phyloP scores from a whole-genome alignment of 805 yeast genomes.

The Candida nemodendra region DNA sequence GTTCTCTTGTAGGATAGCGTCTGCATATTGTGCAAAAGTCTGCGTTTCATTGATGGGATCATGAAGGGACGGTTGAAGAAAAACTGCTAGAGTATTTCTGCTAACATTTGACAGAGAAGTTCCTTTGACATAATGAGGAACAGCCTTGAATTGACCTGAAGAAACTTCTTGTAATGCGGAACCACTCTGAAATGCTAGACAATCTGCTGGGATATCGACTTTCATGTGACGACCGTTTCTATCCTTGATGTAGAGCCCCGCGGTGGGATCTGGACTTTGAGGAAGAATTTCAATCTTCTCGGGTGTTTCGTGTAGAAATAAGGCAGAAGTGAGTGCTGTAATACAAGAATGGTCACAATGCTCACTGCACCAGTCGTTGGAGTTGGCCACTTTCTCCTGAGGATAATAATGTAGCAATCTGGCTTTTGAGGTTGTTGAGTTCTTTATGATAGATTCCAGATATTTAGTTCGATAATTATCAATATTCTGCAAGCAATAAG shows the following conservation, averaged over 20 bases:
- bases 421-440: constrained; percentile 57
- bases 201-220: constrained; percentile 53
- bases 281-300: constrained; percentile 22
- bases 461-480: constrained; percentile 35
- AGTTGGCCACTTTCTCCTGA: constrained; percentile 10
- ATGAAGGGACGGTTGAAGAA: constrained; percentile 58
- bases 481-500: constrained; percentile 34
- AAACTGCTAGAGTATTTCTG: constrained; percentile 59
- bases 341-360: constrained; percentile 60
- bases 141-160: constrained; percentile 50
- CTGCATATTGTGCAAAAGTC: constrained; percentile 50
- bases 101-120: constrained; percentile 36
- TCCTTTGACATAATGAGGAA: constrained; percentile 56
- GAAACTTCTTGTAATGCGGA: constrained; percentile 53
- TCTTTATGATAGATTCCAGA: constrained; percentile 44
- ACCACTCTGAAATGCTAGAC: constrained; percentile 63
- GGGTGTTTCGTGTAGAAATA: constrained; percentile 42
- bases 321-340: constrained; percentile 57
- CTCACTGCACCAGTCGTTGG: constrained; percentile 59
- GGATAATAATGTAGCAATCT: constrained; percentile 57
- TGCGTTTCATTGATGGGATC: constrained; percentile 44
- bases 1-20: constrained; percentile 38
- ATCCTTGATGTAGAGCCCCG: constrained; percentile 52
- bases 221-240: constrained; percentile 44
- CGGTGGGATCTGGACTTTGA: constrained; percentile 40